These are phyloP conservation scores for Macrotyloma uniflorum DNA, from an alignment of 306 rosid genomes.

Conservation along the genomic window DNA sequence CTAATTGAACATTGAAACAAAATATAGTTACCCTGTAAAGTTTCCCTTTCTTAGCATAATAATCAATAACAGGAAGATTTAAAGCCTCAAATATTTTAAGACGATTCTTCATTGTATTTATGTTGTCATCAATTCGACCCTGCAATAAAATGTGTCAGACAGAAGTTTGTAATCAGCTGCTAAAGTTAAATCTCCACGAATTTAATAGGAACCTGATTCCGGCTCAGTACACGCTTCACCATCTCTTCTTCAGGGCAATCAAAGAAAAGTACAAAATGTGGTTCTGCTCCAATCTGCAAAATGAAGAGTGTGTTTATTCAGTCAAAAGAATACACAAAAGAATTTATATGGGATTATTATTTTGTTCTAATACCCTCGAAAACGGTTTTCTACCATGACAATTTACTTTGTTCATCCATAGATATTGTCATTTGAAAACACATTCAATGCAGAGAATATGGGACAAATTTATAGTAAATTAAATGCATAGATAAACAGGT, in stretches of 20 bases:
- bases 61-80: constrained; percentile 75
- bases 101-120: constrained; percentile 84
- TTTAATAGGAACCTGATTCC: constrained; percentile 77
- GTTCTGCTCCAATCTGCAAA: constrained; percentile 77
- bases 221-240: constrained; percentile 92
- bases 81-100: constrained; percentile 75
- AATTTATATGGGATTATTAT: constrained; percentile 15
- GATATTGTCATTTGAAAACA: constrained; percentile 22
- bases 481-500: background rate
- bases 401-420: background rate
- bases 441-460: constrained; percentile 8
- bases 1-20: constrained; percentile 28
- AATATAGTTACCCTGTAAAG: constrained; percentile 64
- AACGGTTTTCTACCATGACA: constrained; percentile 1
- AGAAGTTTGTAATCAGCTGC: constrained; percentile 1
- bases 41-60: constrained; percentile 80
- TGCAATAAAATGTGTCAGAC: constrained; percentile 46
- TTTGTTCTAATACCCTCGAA: background rate
- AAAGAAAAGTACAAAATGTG: constrained; percentile 84
- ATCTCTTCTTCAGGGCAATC: constrained; percentile 94
- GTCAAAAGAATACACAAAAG: constrained; percentile 5
- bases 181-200: constrained; percentile 25
- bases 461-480: constrained; percentile 14
- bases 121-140: constrained; percentile 98
- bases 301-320: constrained; percentile 7